Evolutionary conservation across 768 basidiomycete genomes (phyloP).

Genomic region (Phlebiopsis flavidoalba): DNA sequence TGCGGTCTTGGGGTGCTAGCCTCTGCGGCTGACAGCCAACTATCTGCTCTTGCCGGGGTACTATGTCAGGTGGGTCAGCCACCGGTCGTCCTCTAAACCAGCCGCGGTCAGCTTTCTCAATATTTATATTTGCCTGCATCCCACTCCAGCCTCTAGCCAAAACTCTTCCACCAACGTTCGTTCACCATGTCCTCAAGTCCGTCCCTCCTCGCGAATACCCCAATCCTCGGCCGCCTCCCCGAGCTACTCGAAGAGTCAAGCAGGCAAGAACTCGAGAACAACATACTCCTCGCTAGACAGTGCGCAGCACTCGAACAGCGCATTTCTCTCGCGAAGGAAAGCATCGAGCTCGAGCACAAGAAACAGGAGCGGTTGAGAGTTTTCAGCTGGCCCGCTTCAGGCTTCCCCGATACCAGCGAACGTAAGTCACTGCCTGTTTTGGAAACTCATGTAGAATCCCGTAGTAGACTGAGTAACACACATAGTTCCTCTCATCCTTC

Average conservation of each 20-base stretch:
- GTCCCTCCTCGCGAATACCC: not conserved
- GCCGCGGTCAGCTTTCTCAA: not conserved
- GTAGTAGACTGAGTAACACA: not conserved
- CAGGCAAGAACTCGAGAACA: constrained; percentile 11
- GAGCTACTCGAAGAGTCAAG: constrained; percentile 10
- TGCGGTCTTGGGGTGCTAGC: not conserved
- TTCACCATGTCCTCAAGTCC: not conserved
- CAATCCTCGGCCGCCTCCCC: constrained; percentile 11
- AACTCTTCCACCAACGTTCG: too few relatives aligned
- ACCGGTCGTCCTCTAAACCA: too few relatives aligned
- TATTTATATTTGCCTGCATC: not conserved
- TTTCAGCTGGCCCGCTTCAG: not conserved
- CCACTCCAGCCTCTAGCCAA: not conserved
- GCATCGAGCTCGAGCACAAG: constrained; percentile 13
- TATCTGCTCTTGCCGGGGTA: too few relatives aligned
- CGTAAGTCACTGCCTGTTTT: not conserved
- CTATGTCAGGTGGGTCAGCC: not conserved
- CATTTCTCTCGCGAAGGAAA: constrained; percentile 8
- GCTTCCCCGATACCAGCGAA: not conserved
- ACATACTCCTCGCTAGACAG: constrained; percentile 8
- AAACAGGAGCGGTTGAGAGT: constrained; percentile 7
- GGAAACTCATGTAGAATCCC: constrained; percentile 3
- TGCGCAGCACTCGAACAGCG: constrained; percentile 8
- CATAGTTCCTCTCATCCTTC: not conserved
- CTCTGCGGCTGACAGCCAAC: not conserved